Base-by-base conservation (phyloP, 495 filamentous ascomycete species). In the Aspergillus coremiiformis region DNA sequence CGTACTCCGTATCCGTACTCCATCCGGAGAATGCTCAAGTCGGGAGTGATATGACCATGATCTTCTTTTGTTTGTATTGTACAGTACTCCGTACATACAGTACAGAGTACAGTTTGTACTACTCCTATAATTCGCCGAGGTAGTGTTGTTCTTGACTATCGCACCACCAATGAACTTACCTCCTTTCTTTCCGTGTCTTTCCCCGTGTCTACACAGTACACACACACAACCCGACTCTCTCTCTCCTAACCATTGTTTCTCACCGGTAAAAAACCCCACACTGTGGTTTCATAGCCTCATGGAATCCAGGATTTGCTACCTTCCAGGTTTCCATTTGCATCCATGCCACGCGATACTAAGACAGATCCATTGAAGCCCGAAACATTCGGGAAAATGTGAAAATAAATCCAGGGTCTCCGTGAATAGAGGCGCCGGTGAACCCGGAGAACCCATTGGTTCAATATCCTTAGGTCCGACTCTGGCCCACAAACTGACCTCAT, bases 401-500 rank as follows among this genome's bases (percentile, higher is more conserved):
- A 41, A 21, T 41, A 19, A 21, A 8, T 21, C 37, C 17, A 41
- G 37, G 37, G 37, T 41, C 37, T 41, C 17, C 12, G 19, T 27
- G 15, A 2, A 19, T 20, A 19, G 17, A 41, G 17, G 17, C 30
- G 52, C 60, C 65, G 65, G 62, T 50, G 57, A 68, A 68, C 54
- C 67, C 67, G 67, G 62, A 39, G 49, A 51, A 57, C 53, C 55
- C 56, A 59, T 56, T 54, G 47, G 54, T 21, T 21, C 17, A 14
- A 41, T 10, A 47, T 41, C 14, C 12, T 41, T 19, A 41, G 10
- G 37, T 52, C 44, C 29, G 55, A 53, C 33, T 46, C 41, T 49
- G 49, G 51, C 59, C 55, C 52, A 49, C 41, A n/a, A 41, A 63
- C 65, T 70, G 67, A 70, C 67, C 66, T 72, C 66, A 70, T 69